phyloP scores from a whole-genome alignment of 495 filamentous ascomycete species.

The Astrocystis sublimbata region DNA sequence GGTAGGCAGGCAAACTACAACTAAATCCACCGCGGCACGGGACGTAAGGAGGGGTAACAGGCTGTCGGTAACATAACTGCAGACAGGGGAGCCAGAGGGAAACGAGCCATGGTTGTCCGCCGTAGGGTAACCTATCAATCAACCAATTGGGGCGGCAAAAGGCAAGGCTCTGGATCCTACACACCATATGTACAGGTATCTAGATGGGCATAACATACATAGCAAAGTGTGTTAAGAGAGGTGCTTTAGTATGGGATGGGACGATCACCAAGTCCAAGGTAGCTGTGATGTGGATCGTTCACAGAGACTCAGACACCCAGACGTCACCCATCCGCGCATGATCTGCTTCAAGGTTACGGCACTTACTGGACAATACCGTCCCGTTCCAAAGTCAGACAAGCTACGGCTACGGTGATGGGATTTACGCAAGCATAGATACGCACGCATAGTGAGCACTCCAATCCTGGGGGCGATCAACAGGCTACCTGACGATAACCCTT shows the following conservation, averaged over 20 bases:
- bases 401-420: no score
- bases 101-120: neutral
- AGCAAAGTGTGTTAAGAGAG: neutral
- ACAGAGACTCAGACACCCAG: no score
- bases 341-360: no score
- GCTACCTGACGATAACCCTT: no score
- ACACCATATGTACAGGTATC: neutral
- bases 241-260: neutral
- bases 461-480: no score
- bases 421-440: no score
- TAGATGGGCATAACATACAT: neutral
- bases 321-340: no score
- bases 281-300: constrained; percentile 16
- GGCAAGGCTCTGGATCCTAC: neutral
- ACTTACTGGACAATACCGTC: no score
- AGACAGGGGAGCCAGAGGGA: neutral
- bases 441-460: no score
- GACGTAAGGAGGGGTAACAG: constrained; percentile 8
- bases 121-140: neutral
- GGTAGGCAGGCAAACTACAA: no score
- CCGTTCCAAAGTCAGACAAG: no score
- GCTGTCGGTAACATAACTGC: constrained; percentile 9
- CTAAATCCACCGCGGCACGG: neutral
- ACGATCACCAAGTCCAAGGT: neutral
- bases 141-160: no score